Evolutionary conservation across 805 yeast species (phyloP).

Genomic region (Wickerhamiella nectarea): DNA sequence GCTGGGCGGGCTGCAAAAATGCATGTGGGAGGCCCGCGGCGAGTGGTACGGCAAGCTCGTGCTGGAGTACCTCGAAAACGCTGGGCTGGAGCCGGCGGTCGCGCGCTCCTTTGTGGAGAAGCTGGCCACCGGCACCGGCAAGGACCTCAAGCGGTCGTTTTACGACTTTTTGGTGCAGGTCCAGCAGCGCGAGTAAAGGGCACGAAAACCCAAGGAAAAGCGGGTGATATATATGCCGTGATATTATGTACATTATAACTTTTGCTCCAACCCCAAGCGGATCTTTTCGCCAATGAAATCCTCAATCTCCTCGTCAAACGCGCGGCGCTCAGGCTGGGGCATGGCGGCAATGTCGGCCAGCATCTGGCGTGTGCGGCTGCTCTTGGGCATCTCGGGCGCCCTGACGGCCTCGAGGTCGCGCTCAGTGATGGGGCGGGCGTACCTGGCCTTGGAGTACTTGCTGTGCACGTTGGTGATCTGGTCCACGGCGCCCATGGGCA

Average conservation of each 20-base stretch:
- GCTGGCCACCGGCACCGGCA: conserved; percentile 11
- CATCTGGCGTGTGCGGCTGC: conserved; percentile 35
- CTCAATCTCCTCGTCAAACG: conserved; percentile 40
- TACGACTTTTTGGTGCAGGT: conserved; percentile 12
- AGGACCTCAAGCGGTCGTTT: conserved; percentile 19
- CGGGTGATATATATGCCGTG: too few species aligned
- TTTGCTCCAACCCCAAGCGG: conserved; percentile 17
- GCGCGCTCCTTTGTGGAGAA: conserved; percentile 15
- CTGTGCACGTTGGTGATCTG: conserved; percentile 70
- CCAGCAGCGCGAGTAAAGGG: too few species aligned
- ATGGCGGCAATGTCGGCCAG: conserved; percentile 23
- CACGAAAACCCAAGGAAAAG: too few species aligned
- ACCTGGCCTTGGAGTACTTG: conserved; percentile 40
- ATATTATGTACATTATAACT: conserved; percentile 2
- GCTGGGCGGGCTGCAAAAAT: conserved; percentile 52
- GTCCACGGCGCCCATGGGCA: conserved; percentile 51
- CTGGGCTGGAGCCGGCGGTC: conserved; percentile 15
- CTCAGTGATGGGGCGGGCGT: conserved; percentile 41
- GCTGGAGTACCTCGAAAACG: conserved; percentile 14
- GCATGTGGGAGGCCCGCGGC: conserved; percentile 40
- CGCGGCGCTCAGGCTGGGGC: conserved; percentile 24
- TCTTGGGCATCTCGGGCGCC: conserved; percentile 54
- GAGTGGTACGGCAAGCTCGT: conserved; percentile 19
- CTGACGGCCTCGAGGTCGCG: conserved; percentile 47
- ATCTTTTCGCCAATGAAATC: conserved; percentile 36